Base-by-base conservation (phyloP, 1,284 basidiomycete species). In the Sporisorium exsertum region DNA sequence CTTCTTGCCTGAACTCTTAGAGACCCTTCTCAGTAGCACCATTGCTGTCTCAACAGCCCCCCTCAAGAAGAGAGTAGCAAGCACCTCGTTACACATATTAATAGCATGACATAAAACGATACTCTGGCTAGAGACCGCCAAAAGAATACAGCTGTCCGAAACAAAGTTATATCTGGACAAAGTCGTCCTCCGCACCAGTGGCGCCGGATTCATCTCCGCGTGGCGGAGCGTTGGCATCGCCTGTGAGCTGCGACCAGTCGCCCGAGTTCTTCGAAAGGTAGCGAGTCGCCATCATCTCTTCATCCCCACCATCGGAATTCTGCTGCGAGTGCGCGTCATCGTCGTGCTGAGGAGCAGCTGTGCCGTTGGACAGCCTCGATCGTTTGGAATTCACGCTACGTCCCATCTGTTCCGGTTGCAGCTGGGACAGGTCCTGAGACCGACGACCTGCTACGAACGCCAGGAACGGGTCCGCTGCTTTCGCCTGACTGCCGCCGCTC, bases 371-470 rank as follows among this genome's bases (percentile, higher is more conserved):
- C 27, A 66, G 42, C n/a, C 63, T 55, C 8, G 57, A 57, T 60
- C 72, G 63, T n/a, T 67, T 70, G 7, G 55, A 16, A 2, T 46
- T 51, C 7, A 18, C 58, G n/a, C 37, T 61, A 8, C 59, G 55
- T 24, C 59, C 59, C 26, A 40, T 43, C 45, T 52, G 15, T 16
- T 60, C 42, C 42, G 45, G 47, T 40, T 62, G 53, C 33, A 52
- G 35, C 32, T 61, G 58, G 22, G 69, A 63, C 12, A 69, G 52
- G 27, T 73, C 62, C 24, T 76, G 69, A 29, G 67, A 77, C 35
- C 67, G 64, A 5, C 72, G 52, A 10, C 72, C 77, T 2, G 74
- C 79, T 12, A 81, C 79, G 54, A 79, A 81, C 1, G 77, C 77
- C 16, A 81, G 59, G 61, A 81, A 81, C 1, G 79, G 79, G 65